Percentiles rank a stretch among this genome's conserved stretches.
phyloP scores from a whole-genome alignment of 2,329 filamentous ascomycete genomes.

The Hirsutella minnesotensis region DNA sequence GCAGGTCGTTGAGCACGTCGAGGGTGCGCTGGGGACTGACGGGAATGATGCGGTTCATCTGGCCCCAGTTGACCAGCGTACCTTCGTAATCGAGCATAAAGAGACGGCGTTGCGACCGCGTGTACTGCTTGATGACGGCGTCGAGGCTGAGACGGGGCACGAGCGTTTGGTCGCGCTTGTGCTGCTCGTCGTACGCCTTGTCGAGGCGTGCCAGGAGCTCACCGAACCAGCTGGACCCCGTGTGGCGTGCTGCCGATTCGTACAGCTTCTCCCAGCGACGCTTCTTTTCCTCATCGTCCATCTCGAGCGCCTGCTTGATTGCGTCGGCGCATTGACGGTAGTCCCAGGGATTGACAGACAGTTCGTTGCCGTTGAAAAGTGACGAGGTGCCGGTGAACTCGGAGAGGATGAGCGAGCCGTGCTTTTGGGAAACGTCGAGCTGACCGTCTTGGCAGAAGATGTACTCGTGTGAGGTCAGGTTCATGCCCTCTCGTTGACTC shows the following conservation, averaged over 20 bases:
- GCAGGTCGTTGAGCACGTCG: slow-evolving; percentile 69
- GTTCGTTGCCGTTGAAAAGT: slow-evolving; percentile 67
- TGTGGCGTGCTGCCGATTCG: slow-evolving; percentile 64
- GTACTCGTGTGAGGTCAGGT: slow-evolving; percentile 88
- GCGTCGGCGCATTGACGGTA: slow-evolving; percentile 80
- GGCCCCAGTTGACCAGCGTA: slow-evolving; percentile 78
- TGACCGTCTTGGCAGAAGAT: slow-evolving; percentile 85
- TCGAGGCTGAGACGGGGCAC: slow-evolving; percentile 73
- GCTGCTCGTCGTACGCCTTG: slow-evolving; percentile 71
- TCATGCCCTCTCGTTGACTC: slow-evolving; percentile 94
- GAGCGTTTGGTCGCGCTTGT: slow-evolving; percentile 70
- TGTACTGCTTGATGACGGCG: slow-evolving; percentile 54
- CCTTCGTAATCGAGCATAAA: slow-evolving; percentile 93
- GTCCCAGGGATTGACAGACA: slow-evolving; percentile 92
- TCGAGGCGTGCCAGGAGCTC: slow-evolving; percentile 61
- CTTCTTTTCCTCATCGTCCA: slow-evolving; percentile 63
- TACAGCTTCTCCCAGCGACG: slow-evolving; percentile 64
- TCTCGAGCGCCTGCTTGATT: slow-evolving; percentile 73
- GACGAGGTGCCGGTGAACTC: slow-evolving; percentile 91
- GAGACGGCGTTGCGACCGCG: slow-evolving; percentile 52
- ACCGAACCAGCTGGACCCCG: slow-evolving; percentile 77
- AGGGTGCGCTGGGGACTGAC: slow-evolving; percentile 76
- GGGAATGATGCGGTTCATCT: slow-evolving; percentile 71
- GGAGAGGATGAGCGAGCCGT: slow-evolving; percentile 81
- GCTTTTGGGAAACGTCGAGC: slow-evolving; percentile 56